Evolutionary conservation across 208 protist genomes (phyloP).

Genomic region (Naegleria gruberi): DNA sequence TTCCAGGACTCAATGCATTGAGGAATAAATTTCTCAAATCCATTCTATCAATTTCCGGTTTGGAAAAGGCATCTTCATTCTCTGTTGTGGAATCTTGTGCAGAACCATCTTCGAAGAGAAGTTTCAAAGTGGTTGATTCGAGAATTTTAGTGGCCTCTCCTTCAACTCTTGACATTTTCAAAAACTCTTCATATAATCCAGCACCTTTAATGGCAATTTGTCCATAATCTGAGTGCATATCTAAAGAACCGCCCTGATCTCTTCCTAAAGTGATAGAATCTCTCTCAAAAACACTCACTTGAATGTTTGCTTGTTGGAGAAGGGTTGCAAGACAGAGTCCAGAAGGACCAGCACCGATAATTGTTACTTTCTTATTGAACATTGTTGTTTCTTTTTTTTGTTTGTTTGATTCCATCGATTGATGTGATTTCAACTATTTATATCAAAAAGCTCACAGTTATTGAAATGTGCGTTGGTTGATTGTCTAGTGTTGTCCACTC

Average conservation of each 20-base stretch:
- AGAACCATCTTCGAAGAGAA: not conserved
- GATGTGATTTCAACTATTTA: no score
- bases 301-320: constrained; percentile 11
- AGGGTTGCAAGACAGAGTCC: constrained; percentile 24
- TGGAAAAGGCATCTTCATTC: no score
- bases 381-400: no score
- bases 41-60: constrained; percentile 33
- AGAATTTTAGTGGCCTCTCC: constrained; percentile 15
- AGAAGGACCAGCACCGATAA: constrained; percentile 27
- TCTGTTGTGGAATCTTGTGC: no score
- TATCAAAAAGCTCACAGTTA: no score
- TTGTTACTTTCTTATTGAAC: not conserved
- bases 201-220: not conserved
- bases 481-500: no score
- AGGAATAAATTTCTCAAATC: constrained; percentile 21
- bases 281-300: not conserved
- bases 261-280: not conserved
- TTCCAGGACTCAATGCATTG: not conserved
- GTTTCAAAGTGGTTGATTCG: not conserved
- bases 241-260: constrained; percentile 19
- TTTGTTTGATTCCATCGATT: no score
- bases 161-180: not conserved
- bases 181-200: constrained; percentile 14
- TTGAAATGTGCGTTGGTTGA: no score
- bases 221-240: constrained; percentile 25